Evolutionary conservation across 2,329 filamentous ascomycete genomes (phyloP), one percentile per base, ranked within the genome.

Genomic region (Penicillium corylophilum): DNA sequence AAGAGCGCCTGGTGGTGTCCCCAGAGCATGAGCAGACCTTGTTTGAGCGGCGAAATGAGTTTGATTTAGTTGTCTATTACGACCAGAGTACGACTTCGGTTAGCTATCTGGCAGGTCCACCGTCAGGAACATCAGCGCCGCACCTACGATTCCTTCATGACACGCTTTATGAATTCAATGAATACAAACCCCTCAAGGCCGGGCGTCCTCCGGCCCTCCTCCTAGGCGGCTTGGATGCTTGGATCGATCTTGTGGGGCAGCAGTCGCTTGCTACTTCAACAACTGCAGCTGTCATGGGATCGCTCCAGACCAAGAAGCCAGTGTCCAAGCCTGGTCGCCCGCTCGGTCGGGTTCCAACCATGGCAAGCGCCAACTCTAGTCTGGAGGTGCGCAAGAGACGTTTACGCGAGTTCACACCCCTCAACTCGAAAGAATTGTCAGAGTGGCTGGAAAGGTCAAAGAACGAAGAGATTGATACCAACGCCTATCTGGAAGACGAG

Each of bases 41-140:
- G 28, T 96, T 95, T 63, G 84, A 83, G 50, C 82, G 87, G 48
- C 76, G 84, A 13, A 81, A 92, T 57, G 80, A 87, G 50, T 96
- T 88, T 62, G 91, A 97, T 60, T 74, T 96, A 38, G 82, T 99
- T 10, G 89, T 99, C 0, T 94, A 95, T 64, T 95, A 97, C 68
- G 91, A 99, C 69, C 82, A 93, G 59, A 72, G 69, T 13, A 85
- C 82, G 55, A 80, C 68, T 78, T 89, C 64, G 51, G 81, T 71
- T 59, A 76, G 57, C 62, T 95, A 80, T 62, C 73, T 82, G 50
- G 61, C 72, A 71, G 66, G 80, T 71, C 69, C 74, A 64, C 65
- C 72, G 22, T 71, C 68, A 44, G 72, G 68, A 33, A 76, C 73
- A 16, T 77, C 72, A 45, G 73, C 76, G 22, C 75, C 78, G 20